Evolutionary conservation across 1,284 basidiomycete species (phyloP), one percentile per base, ranked within the genome.

Genomic region (Pulchroboletus neoregius): DNA sequence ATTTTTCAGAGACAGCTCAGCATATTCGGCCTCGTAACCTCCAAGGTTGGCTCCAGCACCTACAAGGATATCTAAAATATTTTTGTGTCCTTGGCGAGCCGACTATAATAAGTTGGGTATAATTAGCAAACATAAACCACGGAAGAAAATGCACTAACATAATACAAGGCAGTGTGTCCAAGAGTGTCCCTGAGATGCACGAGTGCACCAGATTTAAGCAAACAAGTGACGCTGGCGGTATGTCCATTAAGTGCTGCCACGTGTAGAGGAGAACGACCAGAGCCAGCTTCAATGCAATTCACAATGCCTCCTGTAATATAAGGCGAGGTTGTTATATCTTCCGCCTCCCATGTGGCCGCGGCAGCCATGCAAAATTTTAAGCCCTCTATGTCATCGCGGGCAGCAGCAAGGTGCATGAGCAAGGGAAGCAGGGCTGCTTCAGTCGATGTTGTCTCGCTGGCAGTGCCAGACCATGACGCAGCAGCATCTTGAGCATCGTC

Each of bases 151-250:
- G 62, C 23, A 50, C 79, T 55, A 54, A 84, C 87, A 66, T 90
- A 87, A 65, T 90, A 91, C 18, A 91, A 66, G 6, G 91, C 79
- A 12, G 91, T 92, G 58, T 94, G 91, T 1, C 88, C 90, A 33
- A 89, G 71, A 3, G 68, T 64, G 58, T 93, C 89, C 35, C 90
- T 75, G 8, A 87, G 71, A 65, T 95, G 93, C 9, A 96, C 92
- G n/a, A 91, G 74, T 2, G 91, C 90, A 2, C 93, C 93, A 1
- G 80, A 80, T 49, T 80, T 73, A 27, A 96, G 72, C 27, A 96
- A 70, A 30, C 78, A 60, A 26, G 74, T 69, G 22, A 84, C 79
- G 41, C 80, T 78, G 6, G 63, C 66, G 1, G 68, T 54, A 51
- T 78, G 77, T 0, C 88, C 89, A 43, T 84, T 82, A 30, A 93